Conservation (phyloP, 2,329 filamentous ascomycete genomes). For the Fusarium sarcochroum region DNA sequence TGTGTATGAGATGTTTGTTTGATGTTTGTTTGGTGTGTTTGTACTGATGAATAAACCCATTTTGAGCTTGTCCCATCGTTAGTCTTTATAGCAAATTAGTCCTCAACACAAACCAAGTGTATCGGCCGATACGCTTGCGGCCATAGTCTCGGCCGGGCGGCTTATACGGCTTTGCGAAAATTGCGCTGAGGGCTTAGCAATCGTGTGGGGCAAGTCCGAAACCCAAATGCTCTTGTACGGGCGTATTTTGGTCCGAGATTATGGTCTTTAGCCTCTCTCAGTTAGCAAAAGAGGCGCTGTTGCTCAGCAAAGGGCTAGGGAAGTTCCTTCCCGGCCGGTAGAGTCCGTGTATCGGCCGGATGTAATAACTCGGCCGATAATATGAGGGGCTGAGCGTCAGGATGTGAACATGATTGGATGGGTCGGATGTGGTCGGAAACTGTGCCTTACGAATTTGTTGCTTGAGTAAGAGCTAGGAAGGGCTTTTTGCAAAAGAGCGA, state of each 20-base stretch:
- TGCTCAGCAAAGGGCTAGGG: not conserved
- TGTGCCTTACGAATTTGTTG: not conserved
- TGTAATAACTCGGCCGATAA: conserved; percentile 5
- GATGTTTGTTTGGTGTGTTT: not conserved
- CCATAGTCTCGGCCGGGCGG: not conserved
- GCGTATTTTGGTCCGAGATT: not conserved
- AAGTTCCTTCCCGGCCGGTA: conserved; percentile 10
- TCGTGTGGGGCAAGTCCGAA: conserved; percentile 3
- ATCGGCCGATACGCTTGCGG: conserved; percentile 16
- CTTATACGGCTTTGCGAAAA: not conserved
- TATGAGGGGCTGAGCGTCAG: not conserved
- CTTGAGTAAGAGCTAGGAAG: not conserved
- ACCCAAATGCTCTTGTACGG: not conserved
- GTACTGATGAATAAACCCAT: accelerated
- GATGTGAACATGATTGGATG: conserved; percentile 3
- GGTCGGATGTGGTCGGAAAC: not conserved
- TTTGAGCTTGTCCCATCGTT: not conserved
- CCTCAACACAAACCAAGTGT: accelerated
- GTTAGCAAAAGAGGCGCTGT: not conserved
- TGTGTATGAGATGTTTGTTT: not conserved
- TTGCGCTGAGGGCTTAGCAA: not conserved
- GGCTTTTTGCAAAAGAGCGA: conserved; percentile 18
- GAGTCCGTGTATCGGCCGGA: not conserved
- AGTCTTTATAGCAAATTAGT: conserved; percentile 22
- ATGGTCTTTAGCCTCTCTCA: not conserved